phyloP scores from a whole-genome alignment of 192 early-diverging fungal species.

The Coemansia sp. region DNA sequence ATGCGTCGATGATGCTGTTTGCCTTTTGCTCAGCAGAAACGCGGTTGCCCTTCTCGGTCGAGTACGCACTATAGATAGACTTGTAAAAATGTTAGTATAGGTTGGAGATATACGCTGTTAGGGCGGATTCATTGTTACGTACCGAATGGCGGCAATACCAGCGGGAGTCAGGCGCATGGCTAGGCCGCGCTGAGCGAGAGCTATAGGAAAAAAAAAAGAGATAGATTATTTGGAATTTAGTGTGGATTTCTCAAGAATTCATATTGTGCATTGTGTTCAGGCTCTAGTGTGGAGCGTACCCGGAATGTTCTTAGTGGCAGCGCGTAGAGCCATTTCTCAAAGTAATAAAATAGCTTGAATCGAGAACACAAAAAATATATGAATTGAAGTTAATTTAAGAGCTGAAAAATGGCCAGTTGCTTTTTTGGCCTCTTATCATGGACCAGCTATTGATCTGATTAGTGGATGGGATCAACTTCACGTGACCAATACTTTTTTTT shows the following conservation, averaged over 20 bases:
- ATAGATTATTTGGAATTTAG: background rate
- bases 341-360: background rate
- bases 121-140: constrained; percentile 5
- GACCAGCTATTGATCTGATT: background rate
- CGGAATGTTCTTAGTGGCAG: constrained; percentile 4
- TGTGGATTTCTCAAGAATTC: background rate
- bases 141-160: constrained; percentile 44
- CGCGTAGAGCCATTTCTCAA: background rate
- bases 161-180: constrained; percentile 52
- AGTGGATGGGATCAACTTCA: background rate
- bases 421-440: constrained; percentile 1
- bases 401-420: background rate
- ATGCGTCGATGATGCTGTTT: constrained; percentile 86
- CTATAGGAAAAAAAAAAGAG: constrained; percentile 14
- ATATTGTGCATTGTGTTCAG: background rate
- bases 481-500: background rate
- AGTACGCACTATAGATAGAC: constrained; percentile 34
- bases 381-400: constrained; percentile 3
- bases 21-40: constrained; percentile 75
- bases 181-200: constrained; percentile 53
- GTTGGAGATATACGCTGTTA: background rate
- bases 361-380: background rate
- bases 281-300: background rate
- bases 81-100: background rate
- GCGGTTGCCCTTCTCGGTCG: constrained; percentile 35